A percentile compares a stretch with the other conserved stretches of the same genome.
Evolutionary conservation across 305 asterid species (phyloP).

Genomic region (Ajuga reptans): DNA sequence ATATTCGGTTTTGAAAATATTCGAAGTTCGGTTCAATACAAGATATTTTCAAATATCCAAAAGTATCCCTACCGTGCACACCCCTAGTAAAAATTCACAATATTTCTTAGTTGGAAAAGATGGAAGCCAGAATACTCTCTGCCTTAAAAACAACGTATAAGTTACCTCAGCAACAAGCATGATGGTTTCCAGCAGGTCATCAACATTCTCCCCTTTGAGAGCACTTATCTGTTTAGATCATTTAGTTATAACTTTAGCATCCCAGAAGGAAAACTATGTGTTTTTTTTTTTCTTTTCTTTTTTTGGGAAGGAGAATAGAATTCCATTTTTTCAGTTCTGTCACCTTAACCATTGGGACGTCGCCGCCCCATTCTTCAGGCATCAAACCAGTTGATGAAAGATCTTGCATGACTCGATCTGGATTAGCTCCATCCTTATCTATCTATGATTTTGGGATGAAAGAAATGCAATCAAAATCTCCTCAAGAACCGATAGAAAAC

Average conservation of each 20-base stretch:
- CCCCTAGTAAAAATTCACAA: not conserved
- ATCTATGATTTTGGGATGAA: slow-evolving; percentile 41
- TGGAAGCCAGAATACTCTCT: not conserved
- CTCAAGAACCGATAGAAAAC: slow-evolving; percentile 18
- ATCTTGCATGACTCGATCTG: slow-evolving; percentile 92
- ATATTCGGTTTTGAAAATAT: no score
- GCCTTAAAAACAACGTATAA: not conserved
- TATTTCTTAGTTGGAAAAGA: not conserved
- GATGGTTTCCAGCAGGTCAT: slow-evolving; percentile 89
- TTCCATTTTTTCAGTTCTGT: slow-evolving; percentile 24
- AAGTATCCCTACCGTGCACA: no score
- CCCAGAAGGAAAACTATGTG: not conserved
- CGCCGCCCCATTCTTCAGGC: slow-evolving; percentile 99
- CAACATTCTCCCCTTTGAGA: slow-evolving; percentile 91
- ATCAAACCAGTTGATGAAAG: slow-evolving; percentile 85
- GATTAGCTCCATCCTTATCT: slow-evolving; percentile 96
- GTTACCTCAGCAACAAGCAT: slow-evolving; percentile 98
- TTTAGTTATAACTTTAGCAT: slow-evolving; percentile 26
- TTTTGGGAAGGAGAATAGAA: not conserved
- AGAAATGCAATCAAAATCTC: slow-evolving; percentile 13
- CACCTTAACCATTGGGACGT: slow-evolving; percentile 92
- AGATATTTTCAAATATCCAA: no score
- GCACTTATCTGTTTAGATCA: slow-evolving; percentile 71
- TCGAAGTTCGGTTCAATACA: no score
- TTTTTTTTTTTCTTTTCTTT: not conserved